These are phyloP conservation scores for Aspergillus niger DNA, from an alignment of 2,329 filamentous ascomycete species.

Conservation along the genomic window DNA sequence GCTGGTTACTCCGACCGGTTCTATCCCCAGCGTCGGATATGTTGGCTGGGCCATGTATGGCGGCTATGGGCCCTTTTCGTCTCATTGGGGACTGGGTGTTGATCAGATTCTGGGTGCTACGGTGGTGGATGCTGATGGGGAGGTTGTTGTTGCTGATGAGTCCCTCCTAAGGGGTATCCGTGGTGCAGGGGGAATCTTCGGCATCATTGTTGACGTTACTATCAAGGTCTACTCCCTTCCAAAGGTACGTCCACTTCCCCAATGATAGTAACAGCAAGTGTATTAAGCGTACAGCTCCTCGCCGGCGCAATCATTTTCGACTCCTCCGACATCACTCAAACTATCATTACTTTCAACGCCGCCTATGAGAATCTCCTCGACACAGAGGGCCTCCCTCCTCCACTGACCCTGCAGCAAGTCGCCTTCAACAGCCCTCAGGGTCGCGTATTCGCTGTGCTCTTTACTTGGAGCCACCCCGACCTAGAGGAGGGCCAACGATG, in stretches of 20 bases:
- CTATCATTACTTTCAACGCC: conserved; percentile 14
- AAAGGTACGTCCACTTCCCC: conserved; percentile 2
- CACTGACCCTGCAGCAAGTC: conserved; percentile 19
- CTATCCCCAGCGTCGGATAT: conserved; percentile 32
- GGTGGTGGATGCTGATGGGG: conserved; percentile 16
- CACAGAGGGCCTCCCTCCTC: conserved; percentile 7
- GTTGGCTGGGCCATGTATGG: conserved; percentile 41
- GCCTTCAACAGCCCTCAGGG: conserved; percentile 17
- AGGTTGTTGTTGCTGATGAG: conserved; percentile 16
- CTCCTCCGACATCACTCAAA: conserved; percentile 14
- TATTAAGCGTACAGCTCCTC: conserved; percentile 14
- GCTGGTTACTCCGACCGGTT: conserved; percentile 16
- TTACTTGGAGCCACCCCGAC: conserved; percentile 18
- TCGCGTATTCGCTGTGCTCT: conserved; percentile 12
- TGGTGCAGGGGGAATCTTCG: conserved; percentile 23
- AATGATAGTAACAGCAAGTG: too few species aligned
- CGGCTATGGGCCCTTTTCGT: conserved; percentile 38
- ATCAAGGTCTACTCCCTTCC: conserved; percentile 19
- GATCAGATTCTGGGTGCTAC: conserved; percentile 40
- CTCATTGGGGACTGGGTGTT: conserved; percentile 35
- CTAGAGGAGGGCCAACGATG: conserved; percentile 18
- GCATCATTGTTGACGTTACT: conserved; percentile 23
- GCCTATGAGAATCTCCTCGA: conserved; percentile 17
- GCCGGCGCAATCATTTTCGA: conserved; percentile 22
- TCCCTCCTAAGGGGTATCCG: conserved; percentile 19